phyloP scores from a whole-genome alignment of 106 monocot species.

The Dactylorhiza incarnata region DNA sequence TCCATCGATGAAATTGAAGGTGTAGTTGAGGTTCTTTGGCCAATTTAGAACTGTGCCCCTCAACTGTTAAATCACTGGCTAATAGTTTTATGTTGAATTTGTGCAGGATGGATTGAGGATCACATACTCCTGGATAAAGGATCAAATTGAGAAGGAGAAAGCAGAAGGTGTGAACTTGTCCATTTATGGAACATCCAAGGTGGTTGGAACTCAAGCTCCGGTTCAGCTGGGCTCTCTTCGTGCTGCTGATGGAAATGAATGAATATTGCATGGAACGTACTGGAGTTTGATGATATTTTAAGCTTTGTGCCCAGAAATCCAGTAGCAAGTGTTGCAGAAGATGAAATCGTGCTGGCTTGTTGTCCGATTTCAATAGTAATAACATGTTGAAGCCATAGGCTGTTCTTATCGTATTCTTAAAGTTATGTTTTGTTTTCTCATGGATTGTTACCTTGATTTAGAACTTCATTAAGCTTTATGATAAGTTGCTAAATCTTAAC shows the following conservation, averaged over 20 bases:
- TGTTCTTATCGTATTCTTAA: neutral
- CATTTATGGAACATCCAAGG: slow-evolving; percentile 77
- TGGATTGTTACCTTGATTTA: too few relatives aligned
- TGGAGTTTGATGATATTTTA: neutral
- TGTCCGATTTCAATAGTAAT: neutral
- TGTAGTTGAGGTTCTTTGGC: neutral
- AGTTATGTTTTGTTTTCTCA: neutral
- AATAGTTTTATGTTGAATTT: slow-evolving; percentile 9
- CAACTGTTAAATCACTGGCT: neutral
- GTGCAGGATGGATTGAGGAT: slow-evolving; percentile 79
- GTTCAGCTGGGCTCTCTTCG: slow-evolving; percentile 92
- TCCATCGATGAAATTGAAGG: slow-evolving; percentile 88
- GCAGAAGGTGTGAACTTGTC: slow-evolving; percentile 52
- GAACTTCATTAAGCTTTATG: too few relatives aligned
- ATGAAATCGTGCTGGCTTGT: neutral
- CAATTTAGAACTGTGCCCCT: neutral
- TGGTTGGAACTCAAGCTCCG: slow-evolving; percentile 85
- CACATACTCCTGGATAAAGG: slow-evolving; percentile 97
- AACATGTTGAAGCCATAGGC: neutral
- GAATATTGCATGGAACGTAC: slow-evolving; percentile 4
- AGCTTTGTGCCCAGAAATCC: neutral
- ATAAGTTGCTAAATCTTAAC: too few relatives aligned
- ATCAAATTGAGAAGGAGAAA: slow-evolving; percentile 89
- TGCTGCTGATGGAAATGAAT: slow-evolving; percentile 93
- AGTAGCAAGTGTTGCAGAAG: neutral